A percentile compares a stretch with the other conserved stretches of the same genome.
Conservation (phyloP, 257 asterid genomes). For the Thymus mandschuricus region DNA sequence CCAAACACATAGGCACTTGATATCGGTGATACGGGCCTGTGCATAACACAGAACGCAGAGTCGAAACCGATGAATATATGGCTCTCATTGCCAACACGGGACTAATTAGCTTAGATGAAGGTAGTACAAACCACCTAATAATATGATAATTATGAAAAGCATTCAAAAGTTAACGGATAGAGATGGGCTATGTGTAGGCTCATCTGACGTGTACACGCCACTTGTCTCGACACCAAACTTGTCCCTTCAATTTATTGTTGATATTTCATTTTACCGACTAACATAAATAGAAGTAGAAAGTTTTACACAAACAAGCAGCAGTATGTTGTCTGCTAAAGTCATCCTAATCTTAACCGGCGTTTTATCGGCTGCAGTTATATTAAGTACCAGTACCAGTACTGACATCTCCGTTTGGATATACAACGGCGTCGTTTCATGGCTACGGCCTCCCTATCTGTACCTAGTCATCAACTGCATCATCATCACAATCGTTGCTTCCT, state of each 20-base stretch:
- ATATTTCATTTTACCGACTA: too few species aligned
- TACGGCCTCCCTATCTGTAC: conserved; percentile 80
- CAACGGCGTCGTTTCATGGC: conserved; percentile 72
- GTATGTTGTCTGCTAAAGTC: conserved; percentile 40
- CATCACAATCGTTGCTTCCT: conserved; percentile 71
- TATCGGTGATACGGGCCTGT: too few species aligned
- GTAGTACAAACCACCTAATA: too few species aligned
- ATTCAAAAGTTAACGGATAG: conserved; percentile 9
- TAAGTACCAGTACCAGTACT: conserved; percentile 33
- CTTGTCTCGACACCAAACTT: conserved; percentile 24
- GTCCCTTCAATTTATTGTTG: background rate
- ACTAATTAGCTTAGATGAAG: too few species aligned
- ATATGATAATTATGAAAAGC: too few species aligned
- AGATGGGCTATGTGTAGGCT: conserved; percentile 13
- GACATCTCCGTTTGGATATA: conserved; percentile 62
- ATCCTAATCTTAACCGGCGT: conserved; percentile 58
- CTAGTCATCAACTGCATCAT: conserved; percentile 81
- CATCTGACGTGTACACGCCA: conserved; percentile 32
- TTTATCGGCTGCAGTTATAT: conserved; percentile 59
- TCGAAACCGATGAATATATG: too few species aligned
- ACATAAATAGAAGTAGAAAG: too few species aligned
- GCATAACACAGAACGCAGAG: too few species aligned
- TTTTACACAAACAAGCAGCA: background rate
- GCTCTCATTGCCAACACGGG: too few species aligned
- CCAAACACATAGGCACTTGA: too few species aligned